Base-by-base conservation (phyloP, 208 protist genomes). In the Leptomonas pyrrhocoris region DNA sequence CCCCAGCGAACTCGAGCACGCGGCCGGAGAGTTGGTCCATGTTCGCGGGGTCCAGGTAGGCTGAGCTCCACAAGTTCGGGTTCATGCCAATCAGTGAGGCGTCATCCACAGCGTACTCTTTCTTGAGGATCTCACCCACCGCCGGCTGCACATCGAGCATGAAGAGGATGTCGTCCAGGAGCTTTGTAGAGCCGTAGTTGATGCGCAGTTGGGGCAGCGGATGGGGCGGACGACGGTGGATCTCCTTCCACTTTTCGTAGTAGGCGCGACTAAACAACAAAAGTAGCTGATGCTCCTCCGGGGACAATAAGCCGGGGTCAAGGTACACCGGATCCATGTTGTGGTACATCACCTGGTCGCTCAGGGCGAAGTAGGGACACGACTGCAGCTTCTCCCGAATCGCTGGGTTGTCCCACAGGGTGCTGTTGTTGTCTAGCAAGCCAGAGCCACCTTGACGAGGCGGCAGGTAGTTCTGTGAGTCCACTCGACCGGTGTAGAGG, bases 281-380 rank as follows among this genome's bases (percentile, higher is more conserved):
- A 42, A 96, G 67, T 27, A 94, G 70, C 60, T 96, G 90, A 66
- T 96, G 90, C 80, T 96, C 90, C 77, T 96, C 83, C 16, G 74
- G 71, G 2, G 78, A 92, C 13, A 96, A 75, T 38, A 96, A 77
- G 21, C 90, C 90, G 3, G 90, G 90, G 69, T 96, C 90, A 19
- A 96, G 80, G 63, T 89, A 92, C 21, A 64, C 77, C 16, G 90
- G 88, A 49, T 96, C 90, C 90, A 96, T 96, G 73, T 94, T 94
- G 79, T 96, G 90, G 60, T 75, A 94, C 40, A 96, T 54, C 50
- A 96, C 90, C 71, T 96, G 90, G 53, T 96, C 90, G 59, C 84
- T 89, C 31, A 96, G 81, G 1, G 90, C 88, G 73, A 96, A 96
- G 83, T 96, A 96, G 18, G 90, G 90, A 63, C 90, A 96, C 15